A percentile compares a stretch with the other conserved stretches of the same genome.
Evolutionary conservation across 2,329 filamentous ascomycete species (phyloP).

Genomic region (Onygena corvina): DNA sequence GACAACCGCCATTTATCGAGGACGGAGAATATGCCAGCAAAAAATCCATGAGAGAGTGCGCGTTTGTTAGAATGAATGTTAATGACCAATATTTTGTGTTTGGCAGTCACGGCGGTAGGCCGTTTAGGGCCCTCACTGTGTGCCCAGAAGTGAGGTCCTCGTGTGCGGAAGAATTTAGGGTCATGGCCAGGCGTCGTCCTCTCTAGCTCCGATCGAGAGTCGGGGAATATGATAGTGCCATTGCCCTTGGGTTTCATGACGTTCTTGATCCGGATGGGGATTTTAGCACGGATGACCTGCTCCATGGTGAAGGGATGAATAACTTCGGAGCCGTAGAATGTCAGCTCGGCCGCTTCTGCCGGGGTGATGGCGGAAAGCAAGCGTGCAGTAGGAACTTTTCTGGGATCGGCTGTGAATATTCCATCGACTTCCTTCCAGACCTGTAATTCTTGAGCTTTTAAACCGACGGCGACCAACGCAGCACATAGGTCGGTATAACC

Average conservation of each 20-base stretch:
- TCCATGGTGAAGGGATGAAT: slow-evolving; percentile 99
- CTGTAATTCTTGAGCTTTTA: slow-evolving; percentile 79
- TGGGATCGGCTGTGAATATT: slow-evolving; percentile 76
- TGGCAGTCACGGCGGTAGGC: slow-evolving; percentile 88
- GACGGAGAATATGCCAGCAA: slow-evolving; percentile 85
- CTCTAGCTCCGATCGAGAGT: slow-evolving; percentile 45
- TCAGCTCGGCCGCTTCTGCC: slow-evolving; percentile 88
- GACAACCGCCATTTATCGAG: slow-evolving; percentile 76
- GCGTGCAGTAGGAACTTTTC: slow-evolving; percentile 83
- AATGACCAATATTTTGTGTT: slow-evolving; percentile 90
- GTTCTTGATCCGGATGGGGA: slow-evolving; percentile 58
- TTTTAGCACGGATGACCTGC: slow-evolving; percentile 58
- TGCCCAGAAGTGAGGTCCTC: slow-evolving; percentile 36
- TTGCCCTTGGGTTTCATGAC: slow-evolving; percentile 53
- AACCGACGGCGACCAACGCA: slow-evolving; percentile 75
- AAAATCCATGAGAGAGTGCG: slow-evolving; percentile 89
- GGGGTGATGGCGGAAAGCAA: slow-evolving; percentile 83
- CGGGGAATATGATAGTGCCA: slow-evolving; percentile 61
- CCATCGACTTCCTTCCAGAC: slow-evolving; percentile 99
- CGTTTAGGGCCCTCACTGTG: slow-evolving; percentile 53
- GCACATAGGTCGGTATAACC: slow-evolving; percentile 96
- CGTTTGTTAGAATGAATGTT: slow-evolving; percentile 98
- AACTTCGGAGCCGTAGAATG: slow-evolving; percentile 87
- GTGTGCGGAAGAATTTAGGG: slow-evolving; percentile 41
- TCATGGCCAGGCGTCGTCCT: slow-evolving; percentile 44